Evolutionary conservation across 768 basidiomycete genomes (phyloP), one percentile per base, ranked within the genome.

Genomic region (Russula sp.): DNA sequence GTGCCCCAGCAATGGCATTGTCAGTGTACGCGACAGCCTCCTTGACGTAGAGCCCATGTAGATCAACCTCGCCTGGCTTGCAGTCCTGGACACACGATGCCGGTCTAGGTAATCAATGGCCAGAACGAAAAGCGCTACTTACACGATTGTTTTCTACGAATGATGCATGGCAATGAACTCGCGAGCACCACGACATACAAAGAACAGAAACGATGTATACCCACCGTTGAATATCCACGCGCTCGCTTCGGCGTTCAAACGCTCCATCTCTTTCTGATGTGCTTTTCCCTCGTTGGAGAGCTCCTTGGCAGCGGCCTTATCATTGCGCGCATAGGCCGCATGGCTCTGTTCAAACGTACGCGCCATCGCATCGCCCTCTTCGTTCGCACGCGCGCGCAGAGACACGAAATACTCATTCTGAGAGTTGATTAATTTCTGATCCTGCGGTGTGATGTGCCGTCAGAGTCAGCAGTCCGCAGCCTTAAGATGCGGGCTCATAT

Each of bases 21-120:
- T 98, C 95, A 1, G 83, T 85, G 56, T 79, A 80, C 46, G 80
- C 76, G 51, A 96, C 83, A 22, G 94, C 92, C 74, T 98, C 96
- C 70, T 92, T 93, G 63, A 96, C 94, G 72, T 91, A 96, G 4
- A 98, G 75, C 1, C 93, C 95, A 69, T 98, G 95, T 25, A 98
- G 75, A 73, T 98, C 91, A 48, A 97, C 76, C 71, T 93, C 89
- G 1, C 87, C 89, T 0, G 80, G 79, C 60, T 81, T 73, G 55
- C 86, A 85, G 63, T 88, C 84, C 82, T 86, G 68, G 46, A 56
- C 10, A 7, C 34, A 38, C 6, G 13, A 16, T 22, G 20, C 32
- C 54, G 18, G 42, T 42, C 5, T 20, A 35, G 32, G 45, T 29
- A 29, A 14, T 20, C n/a, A 22, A 43, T 54, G 18, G 6, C 54